Evolutionary conservation across 305 asterid genomes (phyloP), one percentile per base, ranked within the genome.

Genomic region (Caryopteris hybrid): DNA sequence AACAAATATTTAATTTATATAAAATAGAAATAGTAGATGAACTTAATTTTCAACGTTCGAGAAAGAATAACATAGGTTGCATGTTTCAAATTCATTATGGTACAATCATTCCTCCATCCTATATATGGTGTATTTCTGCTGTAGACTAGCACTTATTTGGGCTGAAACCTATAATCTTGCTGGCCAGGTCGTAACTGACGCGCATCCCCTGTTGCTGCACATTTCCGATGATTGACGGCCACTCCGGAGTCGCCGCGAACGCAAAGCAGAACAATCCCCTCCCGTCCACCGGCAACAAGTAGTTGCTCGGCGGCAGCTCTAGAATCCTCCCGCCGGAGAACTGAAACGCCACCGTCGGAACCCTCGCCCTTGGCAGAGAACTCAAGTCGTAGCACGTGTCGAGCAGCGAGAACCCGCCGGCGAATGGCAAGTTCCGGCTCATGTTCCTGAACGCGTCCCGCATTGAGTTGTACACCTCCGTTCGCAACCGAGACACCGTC

Each of bases 181-280:
- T 81, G 8, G 81, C 91, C 47, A 88, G 59, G 64, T 90, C 80
- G 48, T 77, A 90, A 63, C 68, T 84, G 70, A 92, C 90, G 73
- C 97, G 88, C 71, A 84, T 88, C 81, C 92, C 90, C 70, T 88
- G 95, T 71, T 92, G 98, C 78, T 85, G 96, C 50, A 80, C 62
- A 34, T 85, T 92, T 7, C 98, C 97, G 61, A 92, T 88, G 46
- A 92, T 89, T 14, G 91, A 86, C 56, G 81, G 51, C 17, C 77
- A 45, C 6, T 77, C 81, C n/a, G 57, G 9, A 64, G 84, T 78
- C 34, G 83, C 76, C 27, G 95, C 88, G 61, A 92, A 92, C 0
- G 95, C 95, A 4, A 88, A 75, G 79, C 98, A 92, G 66, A 75
- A 81, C 14, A 71, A 82, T 3, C 95, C 92, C 53, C 17, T 10